Conservation (phyloP, 257 asterid species). For the Petunia axillaris region DNA sequence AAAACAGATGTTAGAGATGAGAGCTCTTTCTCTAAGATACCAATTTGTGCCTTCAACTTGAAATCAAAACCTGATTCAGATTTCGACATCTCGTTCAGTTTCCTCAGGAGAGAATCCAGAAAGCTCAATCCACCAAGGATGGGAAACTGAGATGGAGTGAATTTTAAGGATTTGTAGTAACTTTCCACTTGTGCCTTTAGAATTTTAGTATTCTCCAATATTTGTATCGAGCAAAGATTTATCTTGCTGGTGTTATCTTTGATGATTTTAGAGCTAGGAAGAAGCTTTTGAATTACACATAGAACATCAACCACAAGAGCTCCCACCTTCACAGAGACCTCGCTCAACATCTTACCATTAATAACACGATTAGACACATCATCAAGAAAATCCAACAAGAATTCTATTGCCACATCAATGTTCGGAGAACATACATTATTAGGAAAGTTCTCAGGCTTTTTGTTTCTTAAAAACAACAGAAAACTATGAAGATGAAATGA, state of each 20-base stretch:
- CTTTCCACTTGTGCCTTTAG: not conserved
- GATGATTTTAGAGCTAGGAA: not conserved
- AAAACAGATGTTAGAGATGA: too few species aligned
- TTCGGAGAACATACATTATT: not conserved
- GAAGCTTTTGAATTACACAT: not conserved
- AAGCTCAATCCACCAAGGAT: not conserved
- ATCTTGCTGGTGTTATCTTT: not conserved
- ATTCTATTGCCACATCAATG: not conserved
- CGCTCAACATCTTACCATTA: not conserved
- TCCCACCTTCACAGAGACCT: not conserved
- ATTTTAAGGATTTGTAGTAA: not conserved
- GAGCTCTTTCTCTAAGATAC: too few species aligned
- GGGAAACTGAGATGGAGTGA: not conserved
- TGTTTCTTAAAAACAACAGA: not conserved
- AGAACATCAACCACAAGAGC: not conserved
- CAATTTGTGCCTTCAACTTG: too few species aligned
- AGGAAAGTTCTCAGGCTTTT: not conserved
- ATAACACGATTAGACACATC: not conserved
- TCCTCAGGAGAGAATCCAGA: too few species aligned
- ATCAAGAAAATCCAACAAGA: not conserved
- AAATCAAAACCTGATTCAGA: too few species aligned
- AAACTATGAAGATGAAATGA: not conserved
- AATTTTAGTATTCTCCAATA: not conserved
- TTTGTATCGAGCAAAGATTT: not conserved
- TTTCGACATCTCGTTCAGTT: too few species aligned